A percentile compares a stretch with the other conserved stretches of the same genome.
Evolutionary conservation across 768 basidiomycete genomes (phyloP).

Genomic region (Hypsizygus marmoreus): DNA sequence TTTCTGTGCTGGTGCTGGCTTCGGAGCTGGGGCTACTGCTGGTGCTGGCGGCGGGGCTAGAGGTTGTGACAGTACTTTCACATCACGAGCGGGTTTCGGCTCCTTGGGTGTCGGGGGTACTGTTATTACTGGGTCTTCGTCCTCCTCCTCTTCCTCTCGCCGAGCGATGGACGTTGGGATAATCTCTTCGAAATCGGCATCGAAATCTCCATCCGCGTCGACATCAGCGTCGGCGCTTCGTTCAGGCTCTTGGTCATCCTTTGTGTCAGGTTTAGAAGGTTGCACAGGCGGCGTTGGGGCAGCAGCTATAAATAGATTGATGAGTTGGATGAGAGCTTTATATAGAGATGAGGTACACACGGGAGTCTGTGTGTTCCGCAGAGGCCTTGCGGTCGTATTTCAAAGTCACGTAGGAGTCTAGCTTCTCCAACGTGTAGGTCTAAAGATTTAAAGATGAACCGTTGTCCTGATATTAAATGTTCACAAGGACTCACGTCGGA

Average conservation of each 20-base stretch:
- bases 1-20: conserved; percentile 5
- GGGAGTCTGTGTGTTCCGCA: conserved; percentile 27
- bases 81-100: conserved; percentile 30
- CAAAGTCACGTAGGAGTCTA: conserved; percentile 65
- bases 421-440: conserved; percentile 74
- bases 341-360: conserved; percentile 28
- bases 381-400: conserved; percentile 49
- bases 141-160: conserved; percentile 38
- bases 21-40: conserved; percentile 3
- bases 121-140: conserved; percentile 32
- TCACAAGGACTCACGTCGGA: conserved; percentile 51
- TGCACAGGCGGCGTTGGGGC: conserved; percentile 25
- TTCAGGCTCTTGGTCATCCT: conserved; percentile 27
- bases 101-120: conserved; percentile 31
- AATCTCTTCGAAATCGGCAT: conserved; percentile 47
- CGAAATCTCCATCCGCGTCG: conserved; percentile 36
- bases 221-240: conserved; percentile 27
- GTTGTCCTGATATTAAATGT: background rate
- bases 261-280: conserved; percentile 13
- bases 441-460: conserved; percentile 28
- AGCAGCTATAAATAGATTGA: conserved; percentile 16
- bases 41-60: conserved; percentile 17
- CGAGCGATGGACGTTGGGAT: conserved; percentile 28
- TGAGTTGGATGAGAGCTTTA: conserved; percentile 2
- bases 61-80: too few species aligned